Base-by-base conservation (phyloP, 352 stramenopile genomes). In the Thalassiosira mediterranea region DNA sequence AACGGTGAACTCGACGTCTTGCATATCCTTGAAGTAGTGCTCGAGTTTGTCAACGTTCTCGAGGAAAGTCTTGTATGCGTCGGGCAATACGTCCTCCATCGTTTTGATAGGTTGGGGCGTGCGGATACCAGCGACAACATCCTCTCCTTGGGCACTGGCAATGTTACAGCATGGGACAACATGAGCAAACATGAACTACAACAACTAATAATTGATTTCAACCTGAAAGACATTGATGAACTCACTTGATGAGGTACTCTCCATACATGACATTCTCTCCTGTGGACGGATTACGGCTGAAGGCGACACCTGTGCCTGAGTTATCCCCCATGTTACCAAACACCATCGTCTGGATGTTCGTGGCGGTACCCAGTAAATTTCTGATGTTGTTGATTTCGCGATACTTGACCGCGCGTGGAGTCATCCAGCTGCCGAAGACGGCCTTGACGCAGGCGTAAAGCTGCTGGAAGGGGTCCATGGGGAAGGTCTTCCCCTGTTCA, bases 1-100 rank as follows among this genome's bases (percentile, higher is more conserved):
- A 3, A 95, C 83, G 0, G 89, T 95, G 61, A 95, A 95, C 69
- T 95, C 91, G 5, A 94, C 81, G 84, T 95, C 91, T 62, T 93
- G 86, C 76, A 91, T 90, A 48, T 93, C 86, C 17, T 83, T 81
- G 65, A 89, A 91, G 42, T 93, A 85, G 21, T 78, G 48, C 51
- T 93, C 87, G 4, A 94, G 67, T 29, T 75, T 84, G 15, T 86
- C 67, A 32, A 89, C 75, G 61, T 88, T 90, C n/a, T 85, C 57
- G 17, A 91, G 60, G 26, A 95, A 92, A 56, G 95, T 84, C 2
- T 68, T 64, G 65, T 94, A 95, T 4, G 79, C 68, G 10, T 79
- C 76, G 2, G 88, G 88, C 21, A 89, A 72, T 5, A 83, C 63
- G 42, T 83, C 65, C 40, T 87, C 51, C 81, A 94, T 88, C 34